Percentiles rank a stretch among this genome's conserved stretches.
These are phyloP conservation scores for Yamadazyma sp. DNA, from an alignment of 1,139 yeast species.

Conservation along the genomic window DNA sequence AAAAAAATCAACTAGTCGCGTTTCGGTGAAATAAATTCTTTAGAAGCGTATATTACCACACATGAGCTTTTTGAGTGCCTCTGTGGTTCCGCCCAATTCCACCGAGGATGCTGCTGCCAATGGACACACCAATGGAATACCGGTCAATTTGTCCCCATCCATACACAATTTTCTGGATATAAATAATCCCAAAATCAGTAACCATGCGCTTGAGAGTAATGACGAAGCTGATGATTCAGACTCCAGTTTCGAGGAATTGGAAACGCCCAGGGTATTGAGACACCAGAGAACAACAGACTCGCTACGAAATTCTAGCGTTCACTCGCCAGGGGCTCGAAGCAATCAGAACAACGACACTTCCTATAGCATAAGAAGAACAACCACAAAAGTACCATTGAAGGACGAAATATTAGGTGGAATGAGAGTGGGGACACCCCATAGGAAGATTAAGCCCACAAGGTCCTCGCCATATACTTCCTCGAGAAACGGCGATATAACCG, in stretches of 20 bases:
- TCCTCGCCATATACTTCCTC: slow-evolving; percentile 1
- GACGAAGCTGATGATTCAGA: slow-evolving; percentile 27
- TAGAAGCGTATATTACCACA: not conserved
- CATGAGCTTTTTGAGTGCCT: not conserved
- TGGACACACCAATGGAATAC: not conserved
- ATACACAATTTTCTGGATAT: slow-evolving; percentile 2
- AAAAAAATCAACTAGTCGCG: not conserved
- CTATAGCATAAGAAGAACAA: slow-evolving; percentile 13
- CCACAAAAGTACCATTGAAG: slow-evolving; percentile 21
- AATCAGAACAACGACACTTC: not conserved
- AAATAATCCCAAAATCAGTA: not conserved
- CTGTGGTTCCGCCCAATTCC: not conserved
- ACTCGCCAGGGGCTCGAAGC: not conserved
- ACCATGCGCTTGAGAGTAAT: slow-evolving; percentile 3
- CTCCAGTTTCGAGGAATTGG: slow-evolving; percentile 17
- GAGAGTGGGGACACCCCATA: slow-evolving; percentile 12
- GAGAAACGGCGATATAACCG: not conserved
- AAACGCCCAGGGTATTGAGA: slow-evolving; percentile 20
- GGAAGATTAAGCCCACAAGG: not conserved
- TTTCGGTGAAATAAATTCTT: not conserved
- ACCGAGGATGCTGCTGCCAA: not conserved
- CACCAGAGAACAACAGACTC: slow-evolving; percentile 7
- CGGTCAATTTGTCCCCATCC: not conserved
- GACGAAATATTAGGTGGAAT: slow-evolving; percentile 8
- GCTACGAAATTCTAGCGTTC: slow-evolving; percentile 5